phyloP scores from a whole-genome alignment of 2,329 filamentous ascomycete genomes.

The Fusarium circinatum region DNA sequence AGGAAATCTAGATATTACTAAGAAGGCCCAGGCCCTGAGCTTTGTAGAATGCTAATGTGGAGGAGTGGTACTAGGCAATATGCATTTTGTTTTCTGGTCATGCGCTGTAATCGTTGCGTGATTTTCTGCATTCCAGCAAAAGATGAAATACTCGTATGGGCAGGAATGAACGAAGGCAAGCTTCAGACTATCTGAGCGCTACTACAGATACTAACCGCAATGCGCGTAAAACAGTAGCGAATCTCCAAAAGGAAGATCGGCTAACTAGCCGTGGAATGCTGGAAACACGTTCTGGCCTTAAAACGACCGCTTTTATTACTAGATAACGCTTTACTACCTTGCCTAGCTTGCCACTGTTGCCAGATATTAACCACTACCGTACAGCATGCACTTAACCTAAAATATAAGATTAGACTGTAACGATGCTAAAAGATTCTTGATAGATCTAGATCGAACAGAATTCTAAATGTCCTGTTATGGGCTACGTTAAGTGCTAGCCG shows the following conservation, averaged over 20 bases:
- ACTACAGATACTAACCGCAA: background rate
- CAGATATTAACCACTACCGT: no score
- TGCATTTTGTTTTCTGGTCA: background rate
- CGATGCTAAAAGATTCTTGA: no score
- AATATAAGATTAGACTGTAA: no score
- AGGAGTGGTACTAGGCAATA: background rate
- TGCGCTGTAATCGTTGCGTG: accelerated
- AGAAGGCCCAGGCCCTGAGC: background rate
- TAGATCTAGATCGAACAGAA: no score
- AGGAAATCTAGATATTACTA: background rate
- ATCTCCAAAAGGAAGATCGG: no score
- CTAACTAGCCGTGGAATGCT: background rate
- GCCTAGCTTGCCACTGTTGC: no score
- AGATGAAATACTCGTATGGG: no score
- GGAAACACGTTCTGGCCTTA: background rate
- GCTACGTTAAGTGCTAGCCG: background rate
- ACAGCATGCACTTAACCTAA: no score
- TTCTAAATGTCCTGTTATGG: no score
- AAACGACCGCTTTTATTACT: no score
- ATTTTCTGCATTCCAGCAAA: background rate
- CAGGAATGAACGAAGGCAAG: background rate
- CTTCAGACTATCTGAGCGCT: background rate
- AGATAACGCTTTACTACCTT: no score
- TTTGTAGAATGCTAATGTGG: no score
- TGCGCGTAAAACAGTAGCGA: background rate